phyloP scores from a whole-genome alignment of 2,329 filamentous ascomycete species.

The Monilinia vaccinii-corymbosi region DNA sequence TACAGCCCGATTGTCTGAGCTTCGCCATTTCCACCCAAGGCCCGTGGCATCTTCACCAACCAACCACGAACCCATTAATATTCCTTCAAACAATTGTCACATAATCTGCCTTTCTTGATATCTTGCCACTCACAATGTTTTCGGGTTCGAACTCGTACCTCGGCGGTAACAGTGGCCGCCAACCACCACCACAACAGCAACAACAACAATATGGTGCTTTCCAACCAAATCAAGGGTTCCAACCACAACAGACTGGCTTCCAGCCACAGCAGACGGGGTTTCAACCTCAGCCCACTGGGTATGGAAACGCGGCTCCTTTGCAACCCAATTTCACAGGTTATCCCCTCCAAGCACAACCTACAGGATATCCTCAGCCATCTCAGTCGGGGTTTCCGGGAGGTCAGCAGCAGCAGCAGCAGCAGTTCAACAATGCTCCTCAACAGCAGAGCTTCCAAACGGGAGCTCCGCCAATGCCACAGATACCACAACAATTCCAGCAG shows the following conservation, averaged over 20 bases:
- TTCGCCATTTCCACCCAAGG: conserved; percentile 15
- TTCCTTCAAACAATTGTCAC: conserved; percentile 7
- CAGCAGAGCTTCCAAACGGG: conserved; percentile 32
- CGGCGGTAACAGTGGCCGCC: conserved; percentile 64
- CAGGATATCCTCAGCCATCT: conserved; percentile 43
- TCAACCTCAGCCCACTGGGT: conserved; percentile 24
- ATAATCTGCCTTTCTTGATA: conserved; percentile 9
- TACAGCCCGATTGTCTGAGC: conserved; percentile 8
- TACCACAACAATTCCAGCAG: conserved; percentile 27
- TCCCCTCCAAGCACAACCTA: conserved; percentile 31
- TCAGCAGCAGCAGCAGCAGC: conserved; percentile 35
- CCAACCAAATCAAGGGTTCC: conserved; percentile 8
- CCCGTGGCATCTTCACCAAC: conserved; percentile 7
- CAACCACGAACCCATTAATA: conserved; percentile 5
- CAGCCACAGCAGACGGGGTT: conserved; percentile 18
- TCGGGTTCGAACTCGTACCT: conserved; percentile 81
- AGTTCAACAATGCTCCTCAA: conserved; percentile 36
- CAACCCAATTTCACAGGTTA: conserved; percentile 28
- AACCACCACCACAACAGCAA: conserved; percentile 34
- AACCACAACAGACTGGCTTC: conserved; percentile 19
- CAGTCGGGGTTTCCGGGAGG: conserved; percentile 48
- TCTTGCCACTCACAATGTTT: conserved; percentile 55
- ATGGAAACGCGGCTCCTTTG: conserved; percentile 27
- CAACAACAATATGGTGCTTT: conserved; percentile 10
- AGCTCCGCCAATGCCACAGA: conserved; percentile 28